Evolutionary conservation across 768 basidiomycete genomes (phyloP).

Genomic region (Arthromyces matolae): DNA sequence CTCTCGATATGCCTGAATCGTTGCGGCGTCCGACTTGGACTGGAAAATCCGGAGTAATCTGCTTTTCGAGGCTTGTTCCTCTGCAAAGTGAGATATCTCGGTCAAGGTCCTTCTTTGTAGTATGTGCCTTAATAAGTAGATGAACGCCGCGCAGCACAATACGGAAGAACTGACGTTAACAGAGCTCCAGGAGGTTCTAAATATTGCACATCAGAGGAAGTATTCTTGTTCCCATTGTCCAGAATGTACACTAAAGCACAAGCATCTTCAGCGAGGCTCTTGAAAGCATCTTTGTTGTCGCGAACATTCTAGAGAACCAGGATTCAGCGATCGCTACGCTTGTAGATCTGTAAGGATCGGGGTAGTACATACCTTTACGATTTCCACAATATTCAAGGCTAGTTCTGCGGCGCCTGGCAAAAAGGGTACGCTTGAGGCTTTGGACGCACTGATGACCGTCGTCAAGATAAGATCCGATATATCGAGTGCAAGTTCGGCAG

Average conservation of each 20-base stretch:
- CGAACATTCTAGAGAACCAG: slow-evolving; percentile 2
- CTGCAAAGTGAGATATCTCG: background rate
- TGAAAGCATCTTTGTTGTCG: slow-evolving; percentile 10
- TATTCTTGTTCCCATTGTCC: background rate
- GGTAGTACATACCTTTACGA: background rate
- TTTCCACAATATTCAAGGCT: slow-evolving; percentile 4
- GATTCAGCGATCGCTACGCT: no score
- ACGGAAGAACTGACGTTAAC: no score
- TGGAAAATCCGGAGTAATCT: slow-evolving; percentile 1
- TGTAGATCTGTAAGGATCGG: background rate
- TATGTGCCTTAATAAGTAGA: no score
- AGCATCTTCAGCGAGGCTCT: slow-evolving; percentile 6
- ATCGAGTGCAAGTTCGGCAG: background rate
- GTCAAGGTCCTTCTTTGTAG: slow-evolving; percentile 5
- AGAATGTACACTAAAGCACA: slow-evolving; percentile 13
- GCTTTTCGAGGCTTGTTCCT: background rate
- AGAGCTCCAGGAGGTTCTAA: no score
- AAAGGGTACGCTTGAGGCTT: background rate
- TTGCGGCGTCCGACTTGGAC: slow-evolving; percentile 4
- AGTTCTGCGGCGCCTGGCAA: slow-evolving; percentile 4
- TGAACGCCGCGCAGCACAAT: no score
- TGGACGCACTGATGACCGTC: slow-evolving; percentile 3
- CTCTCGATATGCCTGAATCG: slow-evolving; percentile 10
- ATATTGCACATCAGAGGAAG: no score
- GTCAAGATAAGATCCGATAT: slow-evolving; percentile 2